Base-by-base conservation (phyloP, 495 filamentous ascomycete species). In the Lasiosphaeria ovina region DNA sequence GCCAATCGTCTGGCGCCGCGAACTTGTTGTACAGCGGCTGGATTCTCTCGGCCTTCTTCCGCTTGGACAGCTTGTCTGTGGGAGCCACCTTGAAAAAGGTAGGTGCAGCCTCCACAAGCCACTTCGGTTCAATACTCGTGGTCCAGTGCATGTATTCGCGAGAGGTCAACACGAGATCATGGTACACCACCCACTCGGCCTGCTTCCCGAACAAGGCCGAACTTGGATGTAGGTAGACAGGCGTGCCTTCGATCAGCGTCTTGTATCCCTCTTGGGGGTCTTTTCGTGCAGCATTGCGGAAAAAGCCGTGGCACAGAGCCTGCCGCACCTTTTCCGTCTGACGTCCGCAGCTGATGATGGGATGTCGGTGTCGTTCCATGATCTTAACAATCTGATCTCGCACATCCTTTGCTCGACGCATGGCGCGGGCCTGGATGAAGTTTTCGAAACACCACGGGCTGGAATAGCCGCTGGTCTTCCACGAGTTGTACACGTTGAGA, bases 1-100 rank as follows among this genome's bases (percentile, higher is more conserved):
- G 83, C 94, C 94, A 98, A 70, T 96, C 92, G 71, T 98, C 92
- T 48, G 90, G 92, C 11, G 85, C 83, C 7, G 76, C 82, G 74
- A 90, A 98, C 65, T 90, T 86, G 70, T 97, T 97, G 70, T 97
- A 92, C 74, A 98, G 69, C 55, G 94, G 94, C 74, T 96, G 89
- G 47, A 98, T 98, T 36, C 92, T 81, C 80, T 98, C 94, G 0
- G 90, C 92, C 78, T 91, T 91, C 82, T 95, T 93, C 64, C 94
- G 78, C 79, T 96, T 97, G 34, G 88, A 92, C 58, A 98, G 76
- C 60, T 87, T 83, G 69, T 96, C 91, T 14, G 88, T 95, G 17
- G 90, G 89, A 51, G 94, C 94, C 8, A 98, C 90, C 81, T 97
- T 96, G 83, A 98, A 98, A 83, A 98, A 98, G 0, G 91, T 96